Percentiles rank a stretch among this genome's conserved stretches.
Conservation (phyloP, 2,329 filamentous ascomycete species). For the Nemania sp. region DNA sequence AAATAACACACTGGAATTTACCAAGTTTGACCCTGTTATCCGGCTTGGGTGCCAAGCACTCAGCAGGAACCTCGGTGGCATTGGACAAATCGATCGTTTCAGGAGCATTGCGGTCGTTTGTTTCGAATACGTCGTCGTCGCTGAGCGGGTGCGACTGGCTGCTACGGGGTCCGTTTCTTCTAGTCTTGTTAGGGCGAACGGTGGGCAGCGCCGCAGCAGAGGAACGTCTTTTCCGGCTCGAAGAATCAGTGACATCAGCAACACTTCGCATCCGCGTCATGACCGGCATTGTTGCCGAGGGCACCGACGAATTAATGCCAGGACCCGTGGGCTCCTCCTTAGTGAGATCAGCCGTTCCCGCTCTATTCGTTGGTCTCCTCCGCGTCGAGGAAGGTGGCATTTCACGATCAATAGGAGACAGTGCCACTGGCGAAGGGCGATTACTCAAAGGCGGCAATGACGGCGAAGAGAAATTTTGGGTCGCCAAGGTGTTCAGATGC, state of each 20-base stretch:
- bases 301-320: slow-evolving; percentile 28
- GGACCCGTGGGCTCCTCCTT: slow-evolving; percentile 32
- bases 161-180: slow-evolving; percentile 37
- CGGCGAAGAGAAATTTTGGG: slow-evolving; percentile 37
- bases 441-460: slow-evolving; percentile 36
- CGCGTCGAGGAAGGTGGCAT: slow-evolving; percentile 29
- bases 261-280: slow-evolving; percentile 25
- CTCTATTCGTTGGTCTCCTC: slow-evolving; percentile 27
- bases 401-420: slow-evolving; percentile 22
- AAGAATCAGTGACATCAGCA: slow-evolving; percentile 10
- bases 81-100: slow-evolving; percentile 48
- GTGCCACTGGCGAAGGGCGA: slow-evolving; percentile 26
- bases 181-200: slow-evolving; percentile 27
- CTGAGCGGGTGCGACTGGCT: slow-evolving; percentile 31
- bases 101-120: slow-evolving; percentile 25
- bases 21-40: slow-evolving; percentile 57
- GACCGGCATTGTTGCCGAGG: slow-evolving; percentile 29
- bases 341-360: slow-evolving; percentile 30
- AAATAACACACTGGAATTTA: slow-evolving; percentile 67
- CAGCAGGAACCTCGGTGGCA: slow-evolving; percentile 48
- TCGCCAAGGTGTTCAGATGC: slow-evolving; percentile 29
- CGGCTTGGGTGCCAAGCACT: slow-evolving; percentile 49
- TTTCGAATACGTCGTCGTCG: slow-evolving; percentile 28
- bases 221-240: slow-evolving; percentile 30
- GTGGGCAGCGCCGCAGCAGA: slow-evolving; percentile 27